Evolutionary conservation across 73 alveolate species (phyloP), one percentile per base, ranked within the genome.

Genomic region (Diophrys sp.): DNA sequence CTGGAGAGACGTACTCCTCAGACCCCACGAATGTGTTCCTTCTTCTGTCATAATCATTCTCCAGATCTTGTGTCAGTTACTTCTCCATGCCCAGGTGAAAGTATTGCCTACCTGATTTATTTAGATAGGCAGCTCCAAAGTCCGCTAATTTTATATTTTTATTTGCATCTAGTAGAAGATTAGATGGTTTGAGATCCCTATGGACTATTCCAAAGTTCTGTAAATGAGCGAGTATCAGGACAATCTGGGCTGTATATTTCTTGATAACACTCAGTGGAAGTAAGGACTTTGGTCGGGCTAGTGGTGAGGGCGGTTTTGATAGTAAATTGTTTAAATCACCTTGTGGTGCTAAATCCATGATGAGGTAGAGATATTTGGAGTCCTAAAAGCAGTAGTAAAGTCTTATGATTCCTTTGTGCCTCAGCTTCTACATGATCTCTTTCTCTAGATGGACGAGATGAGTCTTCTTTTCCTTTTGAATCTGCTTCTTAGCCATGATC

Each of bases 1-100:
- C 97, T 14, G 97, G 97, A 23, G 97, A 95, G 56, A 92, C 74
- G 78, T 92, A 92, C 29, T 94, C 96, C n/a, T 83, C 81, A 0
- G 95, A 79, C 31, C 97, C 97, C 57, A 93, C 88, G 69, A 90
- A 90, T 55, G 89, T 72, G 82, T 90, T 82, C 24, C 91, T 54
- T 28, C 82, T 44, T 18, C 62, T 44, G 5, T 5, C 5, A 44
- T 44, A 44, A 18, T 44, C 62, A 44, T 5, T 11, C 62, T 44
- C 62, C 5, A 44, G 62, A 5, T 44, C 62, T 44, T 44, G 18
- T 5, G 62, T 44, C 18, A 44, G n/a, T 44, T 44, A 18, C 62
- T 44, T 44, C 62, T 44, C 18, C 62, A 44, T 44, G n/a, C 62
- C 62, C 5, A 44, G 62, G 18, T 44, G 62, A 18, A 44, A 44